phyloP scores from a whole-genome alignment of 768 basidiomycete species.

The Tylopilus vinaceipallidus region DNA sequence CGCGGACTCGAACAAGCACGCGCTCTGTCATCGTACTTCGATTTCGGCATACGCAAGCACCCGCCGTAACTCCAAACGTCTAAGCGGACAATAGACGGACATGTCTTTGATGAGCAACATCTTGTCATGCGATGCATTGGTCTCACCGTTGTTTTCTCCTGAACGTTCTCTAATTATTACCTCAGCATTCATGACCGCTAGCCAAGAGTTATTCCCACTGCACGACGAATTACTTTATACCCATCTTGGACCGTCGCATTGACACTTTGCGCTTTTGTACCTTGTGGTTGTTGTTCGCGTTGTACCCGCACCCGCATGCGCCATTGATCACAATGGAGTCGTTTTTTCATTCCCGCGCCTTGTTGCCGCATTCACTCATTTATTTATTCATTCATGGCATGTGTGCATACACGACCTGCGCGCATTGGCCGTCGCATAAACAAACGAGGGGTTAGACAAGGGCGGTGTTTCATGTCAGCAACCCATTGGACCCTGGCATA shows the following conservation, averaged over 20 bases:
- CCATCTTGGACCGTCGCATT: slow-evolving; percentile 13
- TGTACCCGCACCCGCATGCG: slow-evolving; percentile 5
- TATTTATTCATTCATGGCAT: too few species aligned
- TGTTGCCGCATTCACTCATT: background rate
- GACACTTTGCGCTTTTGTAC: background rate
- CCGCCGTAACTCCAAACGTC: background rate
- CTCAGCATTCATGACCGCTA: slow-evolving; percentile 3
- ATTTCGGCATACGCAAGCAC: background rate
- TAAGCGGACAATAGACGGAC: slow-evolving; percentile 9
- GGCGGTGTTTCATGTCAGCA: background rate
- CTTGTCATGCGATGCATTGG: too few species aligned
- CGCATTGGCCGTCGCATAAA: background rate
- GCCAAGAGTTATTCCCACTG: background rate
- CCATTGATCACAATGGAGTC: too few species aligned
- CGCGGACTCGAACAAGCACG: background rate
- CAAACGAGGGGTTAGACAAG: too few species aligned
- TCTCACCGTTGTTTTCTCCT: too few species aligned
- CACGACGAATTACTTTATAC: slow-evolving; percentile 6
- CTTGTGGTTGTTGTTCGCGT: background rate
- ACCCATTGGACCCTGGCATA: background rate
- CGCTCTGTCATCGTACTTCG: background rate
- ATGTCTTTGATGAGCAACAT: slow-evolving; percentile 8
- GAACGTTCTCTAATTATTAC: slow-evolving; percentile 15
- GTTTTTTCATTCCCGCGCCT: slow-evolving; percentile 25
- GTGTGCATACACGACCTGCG: background rate